These are phyloP conservation scores for Leccinum fibrillosum DNA, from an alignment of 768 basidiomycete genomes.

Conservation along the genomic window DNA sequence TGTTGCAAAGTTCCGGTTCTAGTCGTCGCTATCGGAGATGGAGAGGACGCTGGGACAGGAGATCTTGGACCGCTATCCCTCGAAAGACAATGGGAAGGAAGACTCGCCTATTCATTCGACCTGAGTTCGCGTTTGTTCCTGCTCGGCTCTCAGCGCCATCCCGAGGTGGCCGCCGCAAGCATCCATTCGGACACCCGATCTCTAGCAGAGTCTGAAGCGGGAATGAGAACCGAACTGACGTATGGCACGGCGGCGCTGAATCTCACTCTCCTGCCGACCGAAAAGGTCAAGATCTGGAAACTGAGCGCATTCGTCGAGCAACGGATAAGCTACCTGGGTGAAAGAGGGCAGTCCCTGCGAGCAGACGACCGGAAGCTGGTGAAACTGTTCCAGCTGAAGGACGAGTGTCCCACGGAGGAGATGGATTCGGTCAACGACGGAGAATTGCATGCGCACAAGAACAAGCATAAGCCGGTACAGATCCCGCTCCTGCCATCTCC, in stretches of 20 bases:
- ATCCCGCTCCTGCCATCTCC: conserved; percentile 30
- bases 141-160: conserved; percentile 49
- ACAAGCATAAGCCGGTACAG: not conserved
- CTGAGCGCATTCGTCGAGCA: conserved; percentile 74
- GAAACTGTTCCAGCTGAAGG: conserved; percentile 19
- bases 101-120: conserved; percentile 78
- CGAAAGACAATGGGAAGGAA: conserved; percentile 88
- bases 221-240: conserved; percentile 10
- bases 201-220: not conserved
- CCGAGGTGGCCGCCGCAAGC: not conserved
- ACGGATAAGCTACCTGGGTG: conserved; percentile 10
- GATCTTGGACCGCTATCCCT: conserved; percentile 80
- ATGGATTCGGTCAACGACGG: not conserved
- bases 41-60: conserved; percentile 42
- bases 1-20: conserved; percentile 67
- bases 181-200: not conserved
- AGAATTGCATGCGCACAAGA: conserved; percentile 4
- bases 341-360: not conserved
- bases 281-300: conserved; percentile 82
- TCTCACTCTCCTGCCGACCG: conserved; percentile 79
- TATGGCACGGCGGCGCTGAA: conserved; percentile 69
- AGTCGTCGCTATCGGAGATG: conserved; percentile 81
- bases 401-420: conserved; percentile 16
- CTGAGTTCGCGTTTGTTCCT: conserved; percentile 79
- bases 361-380: conserved; percentile 11